A percentile compares a stretch with the other conserved stretches of the same genome.
Conservation (phyloP, 805 yeast genomes). For the Danielia oregonensis region DNA sequence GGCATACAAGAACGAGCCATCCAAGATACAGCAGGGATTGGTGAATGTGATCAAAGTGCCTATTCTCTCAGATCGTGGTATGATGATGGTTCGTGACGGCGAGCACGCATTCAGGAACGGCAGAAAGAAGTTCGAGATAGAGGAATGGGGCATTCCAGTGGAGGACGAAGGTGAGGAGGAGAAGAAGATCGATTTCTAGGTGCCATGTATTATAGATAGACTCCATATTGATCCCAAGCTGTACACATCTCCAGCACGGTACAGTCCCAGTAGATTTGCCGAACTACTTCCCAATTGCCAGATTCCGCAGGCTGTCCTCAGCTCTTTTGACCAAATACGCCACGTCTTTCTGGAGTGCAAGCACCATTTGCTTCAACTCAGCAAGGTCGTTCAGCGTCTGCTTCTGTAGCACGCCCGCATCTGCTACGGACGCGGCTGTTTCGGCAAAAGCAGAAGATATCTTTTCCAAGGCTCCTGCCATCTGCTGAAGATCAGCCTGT, state of each 20-base stretch:
- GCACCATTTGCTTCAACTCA: constrained; percentile 5
- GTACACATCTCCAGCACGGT: too few species aligned
- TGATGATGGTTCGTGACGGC: constrained; percentile 68
- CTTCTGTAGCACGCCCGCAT: constrained; percentile 7
- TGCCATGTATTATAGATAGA: not conserved
- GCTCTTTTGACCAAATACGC: not conserved
- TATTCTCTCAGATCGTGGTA: constrained; percentile 67
- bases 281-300: too few species aligned
- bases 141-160: constrained; percentile 96
- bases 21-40: constrained; percentile 80
- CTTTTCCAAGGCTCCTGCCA: constrained; percentile 5
- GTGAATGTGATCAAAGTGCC: constrained; percentile 75
- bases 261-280: not conserved
- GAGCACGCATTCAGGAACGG: constrained; percentile 89
- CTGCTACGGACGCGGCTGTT: constrained; percentile 8
- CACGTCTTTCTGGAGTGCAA: constrained; percentile 5
- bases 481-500: not conserved
- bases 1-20: constrained; percentile 68
- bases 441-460: constrained; percentile 6
- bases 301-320: too few species aligned
- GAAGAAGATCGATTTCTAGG: constrained; percentile 34
- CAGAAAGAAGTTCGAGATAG: constrained; percentile 76
- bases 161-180: constrained; percentile 55
- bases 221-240: too few species aligned
- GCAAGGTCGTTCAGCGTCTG: constrained; percentile 7